phyloP scores from a whole-genome alignment of 306 rosid species.

The Prunus davidiana region DNA sequence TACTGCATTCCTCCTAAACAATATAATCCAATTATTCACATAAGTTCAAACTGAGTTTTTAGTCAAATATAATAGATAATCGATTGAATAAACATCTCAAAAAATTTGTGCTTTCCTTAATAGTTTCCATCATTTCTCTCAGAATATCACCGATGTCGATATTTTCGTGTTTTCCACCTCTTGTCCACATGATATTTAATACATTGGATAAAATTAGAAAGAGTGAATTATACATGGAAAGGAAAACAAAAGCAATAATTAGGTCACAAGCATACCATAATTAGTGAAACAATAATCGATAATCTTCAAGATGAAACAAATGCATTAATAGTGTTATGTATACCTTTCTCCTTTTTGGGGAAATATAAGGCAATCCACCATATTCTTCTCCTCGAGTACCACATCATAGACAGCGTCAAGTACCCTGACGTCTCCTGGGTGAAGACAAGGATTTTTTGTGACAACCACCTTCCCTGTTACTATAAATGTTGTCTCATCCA shows the following conservation, averaged over 20 bases:
- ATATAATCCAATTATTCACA: neutral
- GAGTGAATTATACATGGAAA: neutral
- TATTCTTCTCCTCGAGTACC: conserved; percentile 63
- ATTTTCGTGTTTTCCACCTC: neutral
- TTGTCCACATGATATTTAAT: neutral
- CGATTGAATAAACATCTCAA: neutral
- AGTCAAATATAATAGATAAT: neutral
- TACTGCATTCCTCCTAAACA: neutral
- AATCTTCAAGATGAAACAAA: neutral
- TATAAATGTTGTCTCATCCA: conserved; percentile 55
- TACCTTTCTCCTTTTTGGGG: conserved; percentile 88
- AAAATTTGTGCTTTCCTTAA: neutral
- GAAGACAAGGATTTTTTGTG: conserved; percentile 93
- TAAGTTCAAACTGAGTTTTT: neutral
- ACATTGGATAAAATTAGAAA: neutral
- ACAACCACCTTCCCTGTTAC: conserved; percentile 78
- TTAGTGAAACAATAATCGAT: neutral
- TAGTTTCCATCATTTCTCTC: neutral
- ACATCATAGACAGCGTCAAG: conserved; percentile 71
- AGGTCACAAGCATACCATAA: neutral
- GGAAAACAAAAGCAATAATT: neutral
- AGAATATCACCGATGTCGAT: neutral
- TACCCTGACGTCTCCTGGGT: conserved; percentile 91
- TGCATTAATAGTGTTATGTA: neutral
- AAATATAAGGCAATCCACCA: conserved; percentile 82